Conservation (phyloP, 2,329 filamentous ascomycete species). For the Penicillium sclerotiorum region DNA sequence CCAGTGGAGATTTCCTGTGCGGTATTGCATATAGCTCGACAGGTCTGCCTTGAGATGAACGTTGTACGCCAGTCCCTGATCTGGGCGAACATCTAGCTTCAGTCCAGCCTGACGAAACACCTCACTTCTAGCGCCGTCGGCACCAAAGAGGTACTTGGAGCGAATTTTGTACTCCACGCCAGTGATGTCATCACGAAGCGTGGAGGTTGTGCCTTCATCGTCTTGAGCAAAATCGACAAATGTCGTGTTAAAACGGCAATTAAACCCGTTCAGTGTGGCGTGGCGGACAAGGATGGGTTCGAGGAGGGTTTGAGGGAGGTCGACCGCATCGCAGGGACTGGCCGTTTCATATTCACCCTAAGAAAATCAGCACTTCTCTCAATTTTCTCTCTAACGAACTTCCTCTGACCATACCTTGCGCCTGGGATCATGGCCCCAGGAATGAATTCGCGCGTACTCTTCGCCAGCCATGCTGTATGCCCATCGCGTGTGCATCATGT, state of each 20-base stretch:
- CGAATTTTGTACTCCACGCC: constrained; percentile 48
- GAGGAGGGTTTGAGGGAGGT: constrained; percentile 54
- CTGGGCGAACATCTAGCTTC: constrained; percentile 49
- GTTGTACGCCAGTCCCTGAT: constrained; percentile 55
- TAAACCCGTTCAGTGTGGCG: constrained; percentile 46
- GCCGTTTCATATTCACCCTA: constrained; percentile 50
- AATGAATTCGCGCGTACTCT: constrained; percentile 54
- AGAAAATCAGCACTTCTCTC: too few species aligned
- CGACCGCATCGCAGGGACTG: constrained; percentile 47
- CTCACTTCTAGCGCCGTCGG: constrained; percentile 56
- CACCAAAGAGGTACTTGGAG: constrained; percentile 62
- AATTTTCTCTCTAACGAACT: too few species aligned
- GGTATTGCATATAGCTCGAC: constrained; percentile 34
- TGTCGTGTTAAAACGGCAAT: constrained; percentile 47
- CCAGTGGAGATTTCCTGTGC: constrained; percentile 64
- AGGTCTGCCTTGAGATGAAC: constrained; percentile 56
- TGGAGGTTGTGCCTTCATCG: constrained; percentile 32
- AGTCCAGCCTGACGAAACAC: constrained; percentile 52
- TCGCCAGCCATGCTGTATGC: constrained; percentile 56
- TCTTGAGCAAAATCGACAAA: constrained; percentile 39
- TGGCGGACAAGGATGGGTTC: constrained; percentile 51
- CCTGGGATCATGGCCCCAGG: constrained; percentile 55
- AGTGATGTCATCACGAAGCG: constrained; percentile 41
- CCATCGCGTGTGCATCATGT: constrained; percentile 58
- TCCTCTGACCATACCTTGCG: constrained; percentile 38